Evolutionary conservation across 345 rosid species (phyloP).

Genomic region (Sonneratia alba): DNA sequence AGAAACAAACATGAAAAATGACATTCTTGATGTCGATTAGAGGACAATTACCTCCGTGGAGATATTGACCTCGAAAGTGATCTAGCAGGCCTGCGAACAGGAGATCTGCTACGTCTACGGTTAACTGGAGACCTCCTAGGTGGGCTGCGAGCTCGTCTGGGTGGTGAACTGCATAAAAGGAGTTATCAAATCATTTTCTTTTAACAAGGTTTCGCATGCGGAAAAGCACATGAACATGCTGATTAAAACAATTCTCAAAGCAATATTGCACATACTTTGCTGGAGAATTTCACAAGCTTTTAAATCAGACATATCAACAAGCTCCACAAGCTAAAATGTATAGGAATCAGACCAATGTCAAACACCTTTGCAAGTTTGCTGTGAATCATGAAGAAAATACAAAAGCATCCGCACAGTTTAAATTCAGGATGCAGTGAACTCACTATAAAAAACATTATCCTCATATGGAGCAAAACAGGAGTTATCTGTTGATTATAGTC

Average conservation of each 20-base stretch:
- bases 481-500: no score
- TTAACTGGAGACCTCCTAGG: constrained; percentile 77
- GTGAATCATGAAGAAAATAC: background rate
- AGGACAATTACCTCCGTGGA: constrained; percentile 46
- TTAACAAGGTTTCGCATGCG: background rate
- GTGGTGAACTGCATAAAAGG: constrained; percentile 51
- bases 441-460: background rate
- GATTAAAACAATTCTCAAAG: background rate
- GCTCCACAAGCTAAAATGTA: background rate
- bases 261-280: background rate
- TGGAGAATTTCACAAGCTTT: background rate
- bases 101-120: constrained; percentile 90
- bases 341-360: background rate
- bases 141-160: constrained; percentile 77
- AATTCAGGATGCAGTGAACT: background rate
- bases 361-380: background rate
- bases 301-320: background rate
- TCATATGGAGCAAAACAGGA: no score
- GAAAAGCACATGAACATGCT: background rate
- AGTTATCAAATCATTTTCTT: background rate
- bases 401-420: background rate
- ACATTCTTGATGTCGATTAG: no score
- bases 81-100: constrained; percentile 65
- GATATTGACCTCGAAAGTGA: constrained; percentile 84
- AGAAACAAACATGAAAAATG: no score